Evolutionary conservation across 805 yeast species (phyloP).

Genomic region (Wickerhamiella lipophila): DNA sequence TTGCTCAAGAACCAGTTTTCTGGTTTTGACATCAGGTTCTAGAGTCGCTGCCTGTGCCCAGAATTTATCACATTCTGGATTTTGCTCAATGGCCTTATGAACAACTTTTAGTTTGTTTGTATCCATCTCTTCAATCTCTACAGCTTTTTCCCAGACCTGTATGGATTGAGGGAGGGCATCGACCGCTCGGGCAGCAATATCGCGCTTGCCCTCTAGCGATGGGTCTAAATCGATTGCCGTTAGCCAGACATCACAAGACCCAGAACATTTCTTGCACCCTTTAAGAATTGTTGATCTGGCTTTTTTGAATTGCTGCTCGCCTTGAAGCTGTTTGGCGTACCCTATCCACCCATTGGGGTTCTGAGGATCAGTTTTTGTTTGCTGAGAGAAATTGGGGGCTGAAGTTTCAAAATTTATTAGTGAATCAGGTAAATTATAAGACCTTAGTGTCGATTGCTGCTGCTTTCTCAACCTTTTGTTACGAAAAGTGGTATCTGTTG

Average conservation of each 20-base stretch:
- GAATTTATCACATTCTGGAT: conserved; percentile 45
- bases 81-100: conserved; percentile 55
- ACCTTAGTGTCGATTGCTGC: conserved; percentile 50
- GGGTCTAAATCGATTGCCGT: conserved; percentile 57
- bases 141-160: conserved; percentile 61
- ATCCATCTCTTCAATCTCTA: conserved; percentile 48
- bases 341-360: conserved; percentile 79
- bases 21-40: conserved; percentile 43
- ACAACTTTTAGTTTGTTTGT: conserved; percentile 44
- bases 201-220: conserved; percentile 33
- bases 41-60: conserved; percentile 57
- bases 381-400: conserved; percentile 31
- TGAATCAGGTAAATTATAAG: conserved; percentile 74
- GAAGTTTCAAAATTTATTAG: conserved; percentile 25
- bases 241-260: conserved; percentile 66
- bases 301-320: conserved; percentile 38
- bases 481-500: conserved; percentile 69
- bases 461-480: conserved; percentile 60
- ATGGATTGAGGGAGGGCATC: conserved; percentile 42
- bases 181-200: conserved; percentile 55
- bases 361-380: conserved; percentile 58
- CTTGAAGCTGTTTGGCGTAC: conserved; percentile 65
- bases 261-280: conserved; percentile 61
- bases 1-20: conserved; percentile 41
- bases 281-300: conserved; percentile 56